Conservation (phyloP, 805 yeast species). For the Kodamaea neixiangensis region DNA sequence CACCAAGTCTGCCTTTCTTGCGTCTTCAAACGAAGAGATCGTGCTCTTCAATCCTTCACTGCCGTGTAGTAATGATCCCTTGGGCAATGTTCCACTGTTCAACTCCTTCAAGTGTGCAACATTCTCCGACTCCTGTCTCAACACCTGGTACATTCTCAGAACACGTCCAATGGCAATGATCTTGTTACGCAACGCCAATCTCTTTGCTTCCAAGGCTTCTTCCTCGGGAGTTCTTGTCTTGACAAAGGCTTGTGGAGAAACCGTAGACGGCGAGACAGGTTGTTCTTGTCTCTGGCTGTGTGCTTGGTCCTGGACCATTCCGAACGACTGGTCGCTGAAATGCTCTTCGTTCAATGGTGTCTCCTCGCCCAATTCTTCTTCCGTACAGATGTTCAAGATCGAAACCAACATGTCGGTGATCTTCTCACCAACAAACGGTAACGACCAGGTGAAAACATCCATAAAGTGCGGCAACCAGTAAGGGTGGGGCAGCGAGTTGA, state of each 20-base stretch:
- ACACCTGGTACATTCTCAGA: conserved; percentile 85
- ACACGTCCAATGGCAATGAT: conserved; percentile 95
- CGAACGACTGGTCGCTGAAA: conserved; percentile 22
- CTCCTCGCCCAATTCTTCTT: conserved; percentile 86
- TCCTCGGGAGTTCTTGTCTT: conserved; percentile 8
- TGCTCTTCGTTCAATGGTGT: conserved; percentile 46
- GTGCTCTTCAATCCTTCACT: conserved; percentile 73
- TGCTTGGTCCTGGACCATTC: conserved; percentile 13
- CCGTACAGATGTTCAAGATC: conserved; percentile 90
- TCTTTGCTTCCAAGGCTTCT: conserved; percentile 35
- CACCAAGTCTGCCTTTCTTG: conserved; percentile 71
- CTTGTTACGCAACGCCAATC: conserved; percentile 73
- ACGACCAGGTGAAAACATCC: conserved; percentile 97
- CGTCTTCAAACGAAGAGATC: conserved; percentile 77
- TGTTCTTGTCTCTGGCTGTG: conserved; percentile 21
- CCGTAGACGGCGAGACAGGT: conserved; percentile 20
- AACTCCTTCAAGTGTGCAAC: conserved; percentile 75
- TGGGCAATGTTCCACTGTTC: conserved; percentile 78
- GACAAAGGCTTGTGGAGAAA: conserved; percentile 11
- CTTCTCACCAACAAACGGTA: conserved; percentile 96
- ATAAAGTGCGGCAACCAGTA: conserved; percentile 95
- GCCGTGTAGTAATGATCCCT: conserved; percentile 83
- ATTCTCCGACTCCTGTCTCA: conserved; percentile 85
- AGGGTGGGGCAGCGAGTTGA: conserved; percentile 91
- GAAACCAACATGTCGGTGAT: conserved; percentile 91